Evolutionary conservation across 1,139 yeast genomes (phyloP), one percentile per base, ranked within the genome.

Genomic region (Candida smagusa): DNA sequence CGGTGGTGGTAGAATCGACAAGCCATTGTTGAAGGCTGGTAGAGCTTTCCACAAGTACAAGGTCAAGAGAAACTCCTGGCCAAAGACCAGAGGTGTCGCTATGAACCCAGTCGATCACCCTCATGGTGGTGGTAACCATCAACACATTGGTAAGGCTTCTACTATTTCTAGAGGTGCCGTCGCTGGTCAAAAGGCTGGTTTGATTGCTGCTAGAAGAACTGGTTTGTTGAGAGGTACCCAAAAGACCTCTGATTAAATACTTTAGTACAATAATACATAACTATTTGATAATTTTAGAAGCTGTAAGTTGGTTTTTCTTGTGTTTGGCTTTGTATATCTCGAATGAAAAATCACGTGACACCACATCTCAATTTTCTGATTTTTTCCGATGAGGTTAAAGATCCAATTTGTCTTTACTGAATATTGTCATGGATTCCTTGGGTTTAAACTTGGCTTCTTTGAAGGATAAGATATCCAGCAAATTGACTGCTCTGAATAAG

Each of bases 101-200:
- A 88, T 88, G 96, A 92, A 92, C 68, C 94, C 95, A 46, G 80
- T 82, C 59, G 97, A 92, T 65, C 99, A 92, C 72, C 99, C 99
- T 51, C 94, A 89, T 57, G 98, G 98, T 86, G 98, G 98, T 90
- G 98, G 98, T 92, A 92, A 92, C 97, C 98, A 92, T 79, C 98
- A 92, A 83, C 98, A 92, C 76, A 92, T 92, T 83, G 97, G 98
- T 90, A 92, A 92, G 85, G 98, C 98, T 70, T 92, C 98, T 65
- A 92, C 98, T 68, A 92, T 92, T 67, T 84, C 96, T 62, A 89
- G 98, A 86, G 96, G 96, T 75, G 97, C 98, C 63, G 98, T 92
- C 72, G 79, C 98, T 65, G 98, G 98, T 89, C 98, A 92, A 82
- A 92, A 92, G 95, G 96, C 95, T 73, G 98, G 98, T 92, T 90